Evolutionary conservation across 2,329 filamentous ascomycete genomes (phyloP).

Genomic region (Didymosphaeria variabile): DNA sequence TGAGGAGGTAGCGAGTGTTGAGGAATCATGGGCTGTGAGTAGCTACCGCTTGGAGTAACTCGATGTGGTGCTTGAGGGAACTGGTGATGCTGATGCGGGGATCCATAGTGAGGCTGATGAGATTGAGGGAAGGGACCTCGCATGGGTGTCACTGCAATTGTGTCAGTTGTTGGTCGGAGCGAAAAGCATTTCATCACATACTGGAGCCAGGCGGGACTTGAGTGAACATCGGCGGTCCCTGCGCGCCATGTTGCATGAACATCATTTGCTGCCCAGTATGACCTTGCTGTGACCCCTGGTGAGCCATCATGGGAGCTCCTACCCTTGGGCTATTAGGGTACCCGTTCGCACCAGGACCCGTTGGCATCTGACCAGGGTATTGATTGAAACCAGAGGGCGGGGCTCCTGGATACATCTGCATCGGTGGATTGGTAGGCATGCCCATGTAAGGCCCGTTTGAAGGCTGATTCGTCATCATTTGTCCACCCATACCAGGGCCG

Average conservation of each 20-base stretch:
- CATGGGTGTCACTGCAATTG: constrained; percentile 48
- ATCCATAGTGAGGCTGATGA: constrained; percentile 52
- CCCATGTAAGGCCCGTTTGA: constrained; percentile 75
- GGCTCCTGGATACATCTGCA: constrained; percentile 81
- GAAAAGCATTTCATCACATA: constrained; percentile 60
- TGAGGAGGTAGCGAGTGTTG: constrained; percentile 51
- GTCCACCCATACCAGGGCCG: constrained; percentile 71
- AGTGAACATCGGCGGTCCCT: constrained; percentile 76
- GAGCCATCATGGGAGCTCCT: constrained; percentile 87
- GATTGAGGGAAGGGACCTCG: constrained; percentile 49
- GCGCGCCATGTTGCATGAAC: constrained; percentile 78
- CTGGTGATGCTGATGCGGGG: constrained; percentile 52
- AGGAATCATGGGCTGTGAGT: constrained; percentile 54
- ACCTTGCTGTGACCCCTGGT: constrained; percentile 92
- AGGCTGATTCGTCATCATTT: constrained; percentile 83
- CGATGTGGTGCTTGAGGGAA: constrained; percentile 50
- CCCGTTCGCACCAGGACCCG: constrained; percentile 73
- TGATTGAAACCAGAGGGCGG: constrained; percentile 74
- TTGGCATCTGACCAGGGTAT: constrained; percentile 56
- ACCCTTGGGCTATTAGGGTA: constrained; percentile 84
- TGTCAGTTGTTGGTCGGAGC: constrained; percentile 20
- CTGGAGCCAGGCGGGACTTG: constrained; percentile 77
- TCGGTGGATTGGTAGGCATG: constrained; percentile 73
- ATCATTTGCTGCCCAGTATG: constrained; percentile 74
- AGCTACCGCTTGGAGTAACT: constrained; percentile 52